Conservation (phyloP, 2,329 filamentous ascomycete species). For the Plenodomus tracheiphilus region DNA sequence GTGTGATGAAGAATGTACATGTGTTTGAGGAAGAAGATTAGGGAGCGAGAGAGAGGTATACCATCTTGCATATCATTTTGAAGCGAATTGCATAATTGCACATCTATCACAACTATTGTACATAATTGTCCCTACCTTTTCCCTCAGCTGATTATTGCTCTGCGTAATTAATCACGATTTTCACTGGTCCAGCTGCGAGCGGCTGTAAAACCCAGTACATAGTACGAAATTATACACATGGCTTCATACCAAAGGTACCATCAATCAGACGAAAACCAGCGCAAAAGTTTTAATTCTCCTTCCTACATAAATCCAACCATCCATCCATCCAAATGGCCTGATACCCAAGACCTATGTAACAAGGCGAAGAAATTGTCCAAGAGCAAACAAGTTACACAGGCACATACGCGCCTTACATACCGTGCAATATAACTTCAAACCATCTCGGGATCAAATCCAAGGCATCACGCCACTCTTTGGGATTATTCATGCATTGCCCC, state of each 20-base stretch:
- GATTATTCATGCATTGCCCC: slow-evolving; percentile 14
- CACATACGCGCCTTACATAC: too few relatives aligned
- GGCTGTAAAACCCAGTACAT: slow-evolving; percentile 1
- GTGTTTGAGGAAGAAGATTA: slow-evolving; percentile 1
- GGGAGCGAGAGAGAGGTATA: slow-evolving; percentile 7
- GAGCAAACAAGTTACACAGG: too few relatives aligned
- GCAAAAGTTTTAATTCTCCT: neutral
- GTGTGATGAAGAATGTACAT: neutral
- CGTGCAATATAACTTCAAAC: too few relatives aligned
- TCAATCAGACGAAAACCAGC: neutral
- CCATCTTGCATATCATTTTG: slow-evolving; percentile 11
- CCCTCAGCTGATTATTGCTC: slow-evolving; percentile 1
- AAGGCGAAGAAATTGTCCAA: too few relatives aligned
- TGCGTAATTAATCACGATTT: neutral
- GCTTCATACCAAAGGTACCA: too few relatives aligned
- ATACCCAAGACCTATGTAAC: too few relatives aligned
- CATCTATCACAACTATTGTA: slow-evolving; percentile 17
- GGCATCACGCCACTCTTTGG: slow-evolving; percentile 7
- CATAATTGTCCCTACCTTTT: slow-evolving; percentile 10
- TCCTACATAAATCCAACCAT: too few relatives aligned
- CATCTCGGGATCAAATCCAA: neutral
- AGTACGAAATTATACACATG: too few relatives aligned
- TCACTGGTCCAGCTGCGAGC: slow-evolving; percentile 7
- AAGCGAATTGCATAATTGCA: slow-evolving; percentile 9
- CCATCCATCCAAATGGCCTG: slow-evolving; percentile 2